phyloP scores from a whole-genome alignment of 1,284 basidiomycete genomes.

The Pisolithus thermaeus region DNA sequence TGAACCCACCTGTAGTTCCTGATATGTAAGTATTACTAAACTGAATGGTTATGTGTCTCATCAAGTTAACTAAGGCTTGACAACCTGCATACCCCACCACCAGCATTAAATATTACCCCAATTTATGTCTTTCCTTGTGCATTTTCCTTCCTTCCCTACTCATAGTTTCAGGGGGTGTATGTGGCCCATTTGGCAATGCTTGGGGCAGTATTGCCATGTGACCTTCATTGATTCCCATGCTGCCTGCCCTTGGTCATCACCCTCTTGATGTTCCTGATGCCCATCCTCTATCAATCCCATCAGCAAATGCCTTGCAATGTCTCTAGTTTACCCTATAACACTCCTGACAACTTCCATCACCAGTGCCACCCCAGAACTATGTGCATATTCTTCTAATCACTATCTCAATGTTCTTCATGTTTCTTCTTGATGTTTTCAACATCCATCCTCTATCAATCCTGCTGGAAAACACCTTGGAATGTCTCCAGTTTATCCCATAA shows the following conservation, averaged over 20 bases:
- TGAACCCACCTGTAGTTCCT: not conserved
- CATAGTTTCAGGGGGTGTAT: not conserved
- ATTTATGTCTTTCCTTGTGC: not conserved
- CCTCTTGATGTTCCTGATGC: not conserved
- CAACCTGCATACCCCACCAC: not conserved
- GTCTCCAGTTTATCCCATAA: no score
- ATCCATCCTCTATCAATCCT: no score
- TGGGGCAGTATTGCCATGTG: not conserved
- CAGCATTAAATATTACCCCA: conserved; percentile 1
- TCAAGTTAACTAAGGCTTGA: not conserved
- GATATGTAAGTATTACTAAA: not conserved
- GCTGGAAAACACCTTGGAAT: no score
- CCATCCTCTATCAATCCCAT: not conserved
- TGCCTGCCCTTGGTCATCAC: conserved; percentile 1
- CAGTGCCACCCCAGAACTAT: not conserved
- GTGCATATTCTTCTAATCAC: not conserved
- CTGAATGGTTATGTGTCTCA: not conserved
- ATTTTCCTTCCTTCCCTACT: not conserved
- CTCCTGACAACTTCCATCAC: not conserved
- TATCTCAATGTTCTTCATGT: not conserved
- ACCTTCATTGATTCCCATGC: conserved; percentile 1
- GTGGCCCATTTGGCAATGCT: not conserved
- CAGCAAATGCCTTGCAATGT: not conserved
- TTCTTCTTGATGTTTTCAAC: not conserved
- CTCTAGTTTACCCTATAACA: not conserved